Evolutionary conservation across 2,329 filamentous ascomycete genomes (phyloP).

Genomic region (Aspergillus japonicus): DNA sequence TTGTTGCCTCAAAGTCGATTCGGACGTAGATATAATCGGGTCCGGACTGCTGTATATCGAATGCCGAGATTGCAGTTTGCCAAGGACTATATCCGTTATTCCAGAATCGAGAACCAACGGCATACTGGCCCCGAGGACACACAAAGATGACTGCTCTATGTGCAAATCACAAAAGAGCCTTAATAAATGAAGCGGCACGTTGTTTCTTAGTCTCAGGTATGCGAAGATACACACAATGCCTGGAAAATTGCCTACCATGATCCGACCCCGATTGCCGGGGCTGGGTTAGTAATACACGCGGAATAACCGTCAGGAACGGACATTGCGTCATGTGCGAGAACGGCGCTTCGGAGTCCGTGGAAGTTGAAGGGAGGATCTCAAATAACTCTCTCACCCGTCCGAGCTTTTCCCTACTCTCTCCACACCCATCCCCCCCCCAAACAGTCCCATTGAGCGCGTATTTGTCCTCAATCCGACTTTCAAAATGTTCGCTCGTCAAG

Average conservation of each 20-base stretch:
- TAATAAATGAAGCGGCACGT: too few species aligned
- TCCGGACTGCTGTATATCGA: too few species aligned
- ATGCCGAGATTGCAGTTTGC: too few species aligned
- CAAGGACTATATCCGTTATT: too few species aligned
- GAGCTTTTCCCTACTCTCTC: neutral
- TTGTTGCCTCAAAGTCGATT: neutral
- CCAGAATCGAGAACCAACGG: too few species aligned
- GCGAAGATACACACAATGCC: too few species aligned
- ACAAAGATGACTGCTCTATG: too few species aligned
- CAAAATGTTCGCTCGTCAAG: conserved; percentile 67
- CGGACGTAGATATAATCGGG: too few species aligned
- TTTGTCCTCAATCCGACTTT: conserved; percentile 13
- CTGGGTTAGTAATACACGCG: conserved; percentile 7
- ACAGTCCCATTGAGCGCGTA: conserved; percentile 16
- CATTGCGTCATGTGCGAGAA: conserved; percentile 32
- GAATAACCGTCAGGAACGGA: conserved; percentile 5
- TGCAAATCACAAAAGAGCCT: too few species aligned
- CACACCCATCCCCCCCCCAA: conserved; percentile 15
- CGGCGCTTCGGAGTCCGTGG: conserved; percentile 16
- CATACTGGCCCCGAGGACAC: too few species aligned
- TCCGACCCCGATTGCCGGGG: neutral
- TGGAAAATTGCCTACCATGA: neutral
- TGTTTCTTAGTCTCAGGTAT: too few species aligned
- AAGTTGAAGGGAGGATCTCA: conserved; percentile 15
- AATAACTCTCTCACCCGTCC: neutral